Evolutionary conservation across 108 stramenopile species (phyloP).

Genomic region (Mayamaea pseudoterrestris): DNA sequence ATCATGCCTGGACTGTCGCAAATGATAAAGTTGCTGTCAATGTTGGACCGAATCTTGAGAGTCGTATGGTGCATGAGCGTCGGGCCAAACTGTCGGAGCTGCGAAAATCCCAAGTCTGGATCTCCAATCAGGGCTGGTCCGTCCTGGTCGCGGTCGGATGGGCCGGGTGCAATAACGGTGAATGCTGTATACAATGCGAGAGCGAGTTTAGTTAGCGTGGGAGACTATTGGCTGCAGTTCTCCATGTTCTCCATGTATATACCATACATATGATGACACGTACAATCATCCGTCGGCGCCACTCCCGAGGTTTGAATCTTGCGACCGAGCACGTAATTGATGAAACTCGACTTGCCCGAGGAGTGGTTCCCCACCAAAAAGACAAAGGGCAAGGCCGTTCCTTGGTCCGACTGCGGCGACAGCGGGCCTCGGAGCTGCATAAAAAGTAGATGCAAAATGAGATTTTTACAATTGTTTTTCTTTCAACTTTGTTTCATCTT

Average conservation of each 20-base stretch:
- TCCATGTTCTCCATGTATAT: too few relatives aligned
- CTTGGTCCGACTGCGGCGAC: constrained; percentile 37
- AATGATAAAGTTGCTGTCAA: constrained; percentile 68
- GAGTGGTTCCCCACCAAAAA: constrained; percentile 97
- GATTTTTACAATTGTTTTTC: neutral
- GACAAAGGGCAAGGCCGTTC: constrained; percentile 87
- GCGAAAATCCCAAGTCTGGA: constrained; percentile 95
- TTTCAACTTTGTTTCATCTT: neutral
- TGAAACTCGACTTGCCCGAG: constrained; percentile 89
- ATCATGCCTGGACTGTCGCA: constrained; percentile 99
- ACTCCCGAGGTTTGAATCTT: constrained; percentile 95
- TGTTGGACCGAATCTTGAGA: constrained; percentile 73
- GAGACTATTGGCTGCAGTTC: too few relatives aligned
- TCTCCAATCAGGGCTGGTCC: constrained; percentile 80
- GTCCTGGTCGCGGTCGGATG: constrained; percentile 85
- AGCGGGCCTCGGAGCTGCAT: constrained; percentile 33
- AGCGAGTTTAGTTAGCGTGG: too few relatives aligned
- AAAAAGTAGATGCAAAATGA: neutral
- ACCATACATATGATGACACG: too few relatives aligned
- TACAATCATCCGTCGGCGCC: constrained; percentile 99
- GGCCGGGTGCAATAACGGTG: constrained; percentile 94
- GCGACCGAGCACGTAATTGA: constrained; percentile 90
- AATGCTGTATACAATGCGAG: too few relatives aligned
- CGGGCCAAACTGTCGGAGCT: constrained; percentile 88
- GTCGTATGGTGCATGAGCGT: constrained; percentile 92